Base-by-base conservation (phyloP, 495 filamentous ascomycete species). In the Penicillium ucsense region DNA sequence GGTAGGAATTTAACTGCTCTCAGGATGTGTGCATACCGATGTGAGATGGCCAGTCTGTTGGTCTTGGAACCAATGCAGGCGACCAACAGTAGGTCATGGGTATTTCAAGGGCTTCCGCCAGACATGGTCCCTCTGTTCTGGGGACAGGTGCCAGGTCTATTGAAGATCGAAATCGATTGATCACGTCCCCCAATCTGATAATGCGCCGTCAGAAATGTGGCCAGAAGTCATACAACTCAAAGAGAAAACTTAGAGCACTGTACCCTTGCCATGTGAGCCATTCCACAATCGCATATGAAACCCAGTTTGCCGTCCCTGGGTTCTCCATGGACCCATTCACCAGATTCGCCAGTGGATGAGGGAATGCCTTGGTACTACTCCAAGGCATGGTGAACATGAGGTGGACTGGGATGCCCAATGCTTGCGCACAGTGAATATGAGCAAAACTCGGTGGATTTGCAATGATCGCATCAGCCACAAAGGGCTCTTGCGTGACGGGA, bases 321-420 rank as follows among this genome's bases (percentile, higher is more conserved):
- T 71, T 75, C 6, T 12, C 31, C 6, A 63, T 70, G 30, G 68
- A 64, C 0, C 68, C 68, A 10, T 65, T 67, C 33, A 72, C 65
- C 38, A 80, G 60, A 52, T 80, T 80, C 1, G 77, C 76, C 32
- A 82, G 56, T 1, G 77, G 77, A 63, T 80, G 78, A 2, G 77
- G 74, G 60, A 79, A 79, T 3, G 68, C 66, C 51, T 65, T 67
- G 3, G 78, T 80, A 8, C 68, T 67, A 32, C 66, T 75, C 71
- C 76, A 82, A 0, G 78, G 77, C 77, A 80, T 80, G 8, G 80
- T 84, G 57, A 82, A 83, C 71, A 84, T 80, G 49, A 86, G 62
- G 52, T 84, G 81, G 7, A 84, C 54, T 6, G 82, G 81, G 31
- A 84, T 72, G 1, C 72, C 72, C 6, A 86, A 54, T 20, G 72